Conservation (phyloP, 345 rosid genomes). For the Fremontodendron californicum region DNA sequence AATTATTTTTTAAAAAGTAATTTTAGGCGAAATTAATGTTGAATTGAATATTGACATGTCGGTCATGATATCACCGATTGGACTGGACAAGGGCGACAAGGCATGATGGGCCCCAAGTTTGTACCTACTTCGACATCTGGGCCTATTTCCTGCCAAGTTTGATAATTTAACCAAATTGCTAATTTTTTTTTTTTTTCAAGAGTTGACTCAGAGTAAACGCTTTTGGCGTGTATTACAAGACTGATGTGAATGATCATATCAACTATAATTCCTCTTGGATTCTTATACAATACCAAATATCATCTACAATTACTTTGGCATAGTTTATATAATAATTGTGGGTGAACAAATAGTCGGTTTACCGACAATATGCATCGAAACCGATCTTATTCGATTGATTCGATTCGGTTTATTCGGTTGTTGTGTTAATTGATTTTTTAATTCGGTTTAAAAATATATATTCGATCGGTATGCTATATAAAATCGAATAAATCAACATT, state of each 20-base stretch:
- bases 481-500: too few species aligned
- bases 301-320: background rate
- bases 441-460: too few species aligned
- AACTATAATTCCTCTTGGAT: background rate
- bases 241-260: background rate
- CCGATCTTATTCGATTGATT: too few species aligned
- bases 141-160: background rate
- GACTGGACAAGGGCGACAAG: background rate
- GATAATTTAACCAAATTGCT: background rate
- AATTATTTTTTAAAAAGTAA: too few species aligned
- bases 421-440: too few species aligned
- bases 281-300: background rate
- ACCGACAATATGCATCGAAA: too few species aligned
- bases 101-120: background rate
- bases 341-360: too few species aligned
- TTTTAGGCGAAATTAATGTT: too few species aligned
- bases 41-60: background rate
- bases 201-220: conserved; percentile 2
- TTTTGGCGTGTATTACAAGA: background rate
- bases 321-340: background rate
- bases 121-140: background rate
- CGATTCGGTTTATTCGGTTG: too few species aligned
- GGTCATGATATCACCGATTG: background rate
- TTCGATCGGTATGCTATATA: too few species aligned
- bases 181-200: background rate